phyloP scores from a whole-genome alignment of 2,329 filamentous ascomycete genomes.

The Cercospora sesami region DNA sequence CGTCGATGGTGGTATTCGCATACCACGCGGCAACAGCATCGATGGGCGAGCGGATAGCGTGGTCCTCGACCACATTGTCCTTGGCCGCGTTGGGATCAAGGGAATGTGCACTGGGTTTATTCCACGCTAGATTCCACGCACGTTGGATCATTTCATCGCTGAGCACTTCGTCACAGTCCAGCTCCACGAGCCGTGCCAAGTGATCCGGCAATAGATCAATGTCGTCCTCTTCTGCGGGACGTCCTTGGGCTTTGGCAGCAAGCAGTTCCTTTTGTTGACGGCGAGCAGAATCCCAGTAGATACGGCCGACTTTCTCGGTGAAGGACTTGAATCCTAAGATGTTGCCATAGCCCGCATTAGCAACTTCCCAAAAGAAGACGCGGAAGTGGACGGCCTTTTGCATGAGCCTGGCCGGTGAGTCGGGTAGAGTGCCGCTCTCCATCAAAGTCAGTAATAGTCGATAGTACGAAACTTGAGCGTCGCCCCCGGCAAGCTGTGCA shows the following conservation, averaged over 20 bases:
- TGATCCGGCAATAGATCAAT: constrained; percentile 74
- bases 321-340: constrained; percentile 66
- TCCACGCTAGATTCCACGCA: constrained; percentile 87
- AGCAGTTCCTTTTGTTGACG: constrained; percentile 54
- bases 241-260: constrained; percentile 31
- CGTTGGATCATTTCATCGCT: constrained; percentile 75
- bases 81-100: constrained; percentile 68
- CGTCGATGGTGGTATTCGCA: constrained; percentile 72
- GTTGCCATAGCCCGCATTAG: constrained; percentile 64
- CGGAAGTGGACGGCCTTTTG: constrained; percentile 88
- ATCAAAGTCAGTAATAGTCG: constrained; percentile 82
- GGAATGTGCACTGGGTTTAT: constrained; percentile 70
- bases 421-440: constrained; percentile 81
- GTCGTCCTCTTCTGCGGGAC: constrained; percentile 44
- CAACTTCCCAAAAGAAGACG: constrained; percentile 79
- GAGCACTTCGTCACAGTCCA: constrained; percentile 80
- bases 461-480: constrained; percentile 84
- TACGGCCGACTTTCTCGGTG: constrained; percentile 70
- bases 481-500: constrained; percentile 86
- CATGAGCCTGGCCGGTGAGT: constrained; percentile 81
- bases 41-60: constrained; percentile 78
- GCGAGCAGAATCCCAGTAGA: constrained; percentile 79
- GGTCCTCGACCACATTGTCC: constrained; percentile 81
- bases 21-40: constrained; percentile 92
- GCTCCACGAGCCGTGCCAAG: constrained; percentile 71